These are phyloP conservation scores for Boletus huronensis DNA, from an alignment of 768 basidiomycete species.

Conservation along the genomic window DNA sequence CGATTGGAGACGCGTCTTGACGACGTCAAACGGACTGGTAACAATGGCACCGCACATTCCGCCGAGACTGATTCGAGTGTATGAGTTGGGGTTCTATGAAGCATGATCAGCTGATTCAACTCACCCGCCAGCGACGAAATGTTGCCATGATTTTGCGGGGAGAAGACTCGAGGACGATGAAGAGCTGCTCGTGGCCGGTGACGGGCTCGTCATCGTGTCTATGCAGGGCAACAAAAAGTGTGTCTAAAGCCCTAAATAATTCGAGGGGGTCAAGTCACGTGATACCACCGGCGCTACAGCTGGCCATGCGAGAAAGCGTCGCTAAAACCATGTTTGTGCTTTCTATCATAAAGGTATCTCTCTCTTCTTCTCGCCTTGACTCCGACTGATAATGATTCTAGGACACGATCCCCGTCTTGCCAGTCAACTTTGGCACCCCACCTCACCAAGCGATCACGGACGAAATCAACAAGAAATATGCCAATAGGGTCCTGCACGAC, in stretches of 20 bases:
- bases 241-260: not conserved
- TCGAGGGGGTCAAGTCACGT: conserved; percentile 10
- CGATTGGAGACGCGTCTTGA: conserved; percentile 95
- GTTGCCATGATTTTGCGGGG: conserved; percentile 78
- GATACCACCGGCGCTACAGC: not conserved
- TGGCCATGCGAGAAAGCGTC: not conserved
- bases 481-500: conserved; percentile 86
- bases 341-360: conserved; percentile 40
- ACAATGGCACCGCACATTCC: conserved; percentile 98
- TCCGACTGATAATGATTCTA: conserved; percentile 26
- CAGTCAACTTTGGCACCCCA: conserved; percentile 77
- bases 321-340: conserved; percentile 41
- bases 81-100: conserved; percentile 2
- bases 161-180: conserved; percentile 39
- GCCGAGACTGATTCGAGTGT: conserved; percentile 59
- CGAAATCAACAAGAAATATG: conserved; percentile 93
- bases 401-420: conserved; percentile 91
- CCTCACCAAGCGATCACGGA: conserved; percentile 76
- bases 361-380: not conserved
- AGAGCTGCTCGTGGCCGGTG: conserved; percentile 18
- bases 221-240: not conserved
- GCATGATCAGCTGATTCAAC: conserved; percentile 25
- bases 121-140: conserved; percentile 85
- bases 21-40: conserved; percentile 96
- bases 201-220: conserved; percentile 15